Evolutionary conservation across 257 asterid species (phyloP).

Genomic region (Nicotiana undulata): DNA sequence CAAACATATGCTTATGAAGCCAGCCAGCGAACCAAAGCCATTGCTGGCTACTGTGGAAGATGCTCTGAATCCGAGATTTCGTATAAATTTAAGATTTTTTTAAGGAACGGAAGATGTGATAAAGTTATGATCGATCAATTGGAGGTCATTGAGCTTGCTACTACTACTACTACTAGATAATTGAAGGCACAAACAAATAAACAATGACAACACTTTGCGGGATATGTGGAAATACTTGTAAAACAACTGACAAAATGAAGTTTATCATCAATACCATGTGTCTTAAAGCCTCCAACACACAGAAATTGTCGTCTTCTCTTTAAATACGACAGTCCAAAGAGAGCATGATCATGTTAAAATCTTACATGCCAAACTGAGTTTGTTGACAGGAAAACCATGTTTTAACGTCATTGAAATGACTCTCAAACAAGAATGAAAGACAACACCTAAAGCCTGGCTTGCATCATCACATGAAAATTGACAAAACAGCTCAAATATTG

Average conservation of each 20-base stretch:
- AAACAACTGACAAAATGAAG: neutral
- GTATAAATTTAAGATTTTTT: neutral
- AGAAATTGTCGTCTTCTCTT: neutral
- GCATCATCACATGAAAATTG: slow-evolving; percentile 6
- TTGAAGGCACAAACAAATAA: neutral
- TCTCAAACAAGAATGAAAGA: neutral
- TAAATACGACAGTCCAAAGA: neutral
- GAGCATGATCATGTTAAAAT: neutral
- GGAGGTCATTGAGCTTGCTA: neutral
- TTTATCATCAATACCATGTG: neutral
- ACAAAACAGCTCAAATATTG: neutral
- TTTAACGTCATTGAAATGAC: neutral
- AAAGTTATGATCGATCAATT: neutral
- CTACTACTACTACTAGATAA: neutral
- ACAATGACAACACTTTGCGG: neutral
- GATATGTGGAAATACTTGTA: neutral
- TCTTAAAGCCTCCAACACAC: neutral
- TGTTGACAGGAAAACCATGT: neutral
- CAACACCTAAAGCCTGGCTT: neutral
- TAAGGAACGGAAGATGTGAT: neutral
- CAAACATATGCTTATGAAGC: no score
- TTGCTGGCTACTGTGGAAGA: no score
- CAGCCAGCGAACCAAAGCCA: no score
- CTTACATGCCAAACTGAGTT: slow-evolving; percentile 4
- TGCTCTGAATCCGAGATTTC: neutral